A percentile compares a stretch with the other conserved stretches of the same genome.
Evolutionary conservation across 805 yeast species (phyloP).

Genomic region (Cyberlindnera samutprakarnensis): DNA sequence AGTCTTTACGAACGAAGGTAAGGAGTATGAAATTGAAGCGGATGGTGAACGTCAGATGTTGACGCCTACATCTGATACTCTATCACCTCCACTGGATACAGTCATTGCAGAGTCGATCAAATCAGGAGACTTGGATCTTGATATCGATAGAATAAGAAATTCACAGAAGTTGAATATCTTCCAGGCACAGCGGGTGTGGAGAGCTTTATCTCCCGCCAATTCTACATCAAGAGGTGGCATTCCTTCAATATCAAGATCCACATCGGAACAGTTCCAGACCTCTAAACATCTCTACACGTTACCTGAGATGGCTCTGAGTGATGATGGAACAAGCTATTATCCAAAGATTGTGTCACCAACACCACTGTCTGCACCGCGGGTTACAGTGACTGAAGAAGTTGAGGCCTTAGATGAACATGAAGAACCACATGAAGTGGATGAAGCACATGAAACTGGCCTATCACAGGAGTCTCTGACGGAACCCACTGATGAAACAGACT

Average conservation of each 20-base stretch:
- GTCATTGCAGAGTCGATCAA: slow-evolving; percentile 1
- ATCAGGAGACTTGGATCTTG: slow-evolving; percentile 17
- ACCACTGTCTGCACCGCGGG: not conserved
- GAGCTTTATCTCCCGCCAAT: slow-evolving; percentile 1
- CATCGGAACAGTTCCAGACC: not conserved
- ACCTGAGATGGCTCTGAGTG: not conserved
- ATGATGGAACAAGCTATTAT: not conserved
- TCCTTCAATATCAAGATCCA: not conserved
- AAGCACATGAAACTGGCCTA: not conserved
- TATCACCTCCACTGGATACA: not conserved
- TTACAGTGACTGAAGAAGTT: not conserved
- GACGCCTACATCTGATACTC: not conserved
- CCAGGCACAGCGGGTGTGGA: slow-evolving; percentile 31
- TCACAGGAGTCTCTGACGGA: no score
- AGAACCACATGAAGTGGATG: not conserved
- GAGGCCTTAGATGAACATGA: not conserved
- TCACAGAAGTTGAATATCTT: slow-evolving; percentile 28
- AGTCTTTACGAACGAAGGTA: slow-evolving; percentile 35
- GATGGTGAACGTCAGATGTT: slow-evolving; percentile 3
- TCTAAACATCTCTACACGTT: not conserved
- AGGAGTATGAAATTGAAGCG: slow-evolving; percentile 5
- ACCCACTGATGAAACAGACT: not conserved
- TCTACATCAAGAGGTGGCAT: not conserved
- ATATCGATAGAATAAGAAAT: slow-evolving; percentile 11
- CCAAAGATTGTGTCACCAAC: not conserved